A percentile compares a stretch with the other conserved stretches of the same genome.
phyloP scores from a whole-genome alignment of 1,284 basidiomycete genomes.

The Cerrena zonata region DNA sequence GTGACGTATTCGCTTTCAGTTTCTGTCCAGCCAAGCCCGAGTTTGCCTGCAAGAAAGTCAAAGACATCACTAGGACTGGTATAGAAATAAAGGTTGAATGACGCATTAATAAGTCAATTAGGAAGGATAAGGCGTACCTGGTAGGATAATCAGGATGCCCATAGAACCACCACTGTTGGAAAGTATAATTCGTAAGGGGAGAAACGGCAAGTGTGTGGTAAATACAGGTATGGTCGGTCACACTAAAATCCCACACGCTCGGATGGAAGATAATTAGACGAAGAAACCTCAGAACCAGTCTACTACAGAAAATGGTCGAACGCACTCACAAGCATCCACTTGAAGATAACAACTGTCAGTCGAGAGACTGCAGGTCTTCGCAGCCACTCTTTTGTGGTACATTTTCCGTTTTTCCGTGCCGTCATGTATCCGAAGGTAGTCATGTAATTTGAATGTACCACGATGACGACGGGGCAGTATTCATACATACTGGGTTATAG shows the following conservation, averaged over 20 bases:
- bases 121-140: constrained; percentile 17
- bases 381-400: no score
- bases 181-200: constrained; percentile 48
- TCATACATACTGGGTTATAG: no score
- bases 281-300: not conserved
- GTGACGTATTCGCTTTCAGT: constrained; percentile 46
- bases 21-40: constrained; percentile 43
- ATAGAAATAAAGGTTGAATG: not conserved
- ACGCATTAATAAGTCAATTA: not conserved
- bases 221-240: constrained; percentile 39
- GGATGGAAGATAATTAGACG: constrained; percentile 28
- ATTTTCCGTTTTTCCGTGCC: no score
- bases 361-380: no score
- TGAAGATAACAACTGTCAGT: no score
- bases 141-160: constrained; percentile 53
- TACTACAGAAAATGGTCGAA: not conserved
- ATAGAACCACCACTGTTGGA: constrained; percentile 68
- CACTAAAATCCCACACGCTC: constrained; percentile 50
- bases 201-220: constrained; percentile 53
- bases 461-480: no score
- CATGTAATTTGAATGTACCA: no score
- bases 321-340: not conserved
- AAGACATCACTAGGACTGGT: constrained; percentile 42
- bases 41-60: constrained; percentile 50
- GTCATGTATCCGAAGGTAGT: no score